Percentiles rank a stretch among this genome's conserved stretches.
Conservation (phyloP, 1,284 basidiomycete species). For the Kalmanozyma brasiliensis region DNA sequence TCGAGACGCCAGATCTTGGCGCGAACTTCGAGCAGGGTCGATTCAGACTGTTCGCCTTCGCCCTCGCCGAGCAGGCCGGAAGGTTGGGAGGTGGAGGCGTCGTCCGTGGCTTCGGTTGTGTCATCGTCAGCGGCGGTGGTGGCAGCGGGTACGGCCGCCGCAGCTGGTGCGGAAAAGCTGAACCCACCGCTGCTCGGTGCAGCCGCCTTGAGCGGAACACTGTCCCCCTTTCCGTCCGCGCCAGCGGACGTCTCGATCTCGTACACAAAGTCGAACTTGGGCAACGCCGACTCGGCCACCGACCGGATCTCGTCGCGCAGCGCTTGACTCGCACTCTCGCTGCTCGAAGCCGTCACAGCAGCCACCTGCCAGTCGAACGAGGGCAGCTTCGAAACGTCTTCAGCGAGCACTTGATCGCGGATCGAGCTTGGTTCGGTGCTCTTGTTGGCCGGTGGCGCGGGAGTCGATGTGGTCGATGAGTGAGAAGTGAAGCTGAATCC, state of each 20-base stretch:
- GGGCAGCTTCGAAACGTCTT: constrained; percentile 29
- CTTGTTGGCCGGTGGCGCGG: neutral
- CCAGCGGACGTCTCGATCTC: constrained; percentile 19
- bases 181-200: constrained; percentile 15
- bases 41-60: constrained; percentile 62
- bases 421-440: constrained; percentile 2
- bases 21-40: constrained; percentile 46
- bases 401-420: constrained; percentile 22
- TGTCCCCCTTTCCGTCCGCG: neutral
- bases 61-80: constrained; percentile 52
- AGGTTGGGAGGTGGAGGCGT: constrained; percentile 21
- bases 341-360: neutral
- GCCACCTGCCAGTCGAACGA: constrained; percentile 28
- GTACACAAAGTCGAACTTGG: constrained; percentile 40
- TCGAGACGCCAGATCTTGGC: constrained; percentile 62
- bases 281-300: constrained; percentile 30
- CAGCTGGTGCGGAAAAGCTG: constrained; percentile 17
- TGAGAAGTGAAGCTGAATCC: constrained; percentile 34
- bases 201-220: neutral
- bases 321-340: constrained; percentile 7
- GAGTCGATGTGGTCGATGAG: neutral
- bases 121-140: constrained; percentile 5
- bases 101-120: constrained; percentile 1
- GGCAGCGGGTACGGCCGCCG: neutral
- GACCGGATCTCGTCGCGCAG: constrained; percentile 40